Conservation (phyloP, 257 asterid species). For the Paraleonurus japonicus region DNA sequence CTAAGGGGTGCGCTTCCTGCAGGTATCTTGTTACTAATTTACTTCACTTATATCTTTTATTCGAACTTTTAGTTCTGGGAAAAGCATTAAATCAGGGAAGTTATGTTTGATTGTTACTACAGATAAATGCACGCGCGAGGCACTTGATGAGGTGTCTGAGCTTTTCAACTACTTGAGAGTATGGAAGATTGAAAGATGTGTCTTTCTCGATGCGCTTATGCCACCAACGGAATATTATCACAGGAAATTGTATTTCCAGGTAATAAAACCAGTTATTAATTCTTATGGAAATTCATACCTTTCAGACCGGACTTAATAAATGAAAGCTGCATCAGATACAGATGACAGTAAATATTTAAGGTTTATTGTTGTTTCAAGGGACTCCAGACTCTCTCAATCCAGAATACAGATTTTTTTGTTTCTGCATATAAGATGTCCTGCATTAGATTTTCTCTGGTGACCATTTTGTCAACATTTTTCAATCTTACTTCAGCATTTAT, state of each 20-base stretch:
- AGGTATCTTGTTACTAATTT: conserved; percentile 47
- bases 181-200: conserved; percentile 68
- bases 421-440: neutral
- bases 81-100: conserved; percentile 6
- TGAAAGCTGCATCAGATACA: neutral
- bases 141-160: conserved; percentile 89
- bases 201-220: conserved; percentile 85
- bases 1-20: conserved; percentile 96
- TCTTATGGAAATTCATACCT: conserved; percentile 5
- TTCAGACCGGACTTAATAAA: neutral
- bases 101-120: conserved; percentile 34
- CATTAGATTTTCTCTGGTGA: neutral
- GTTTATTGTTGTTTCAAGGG: neutral
- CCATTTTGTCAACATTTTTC: neutral
- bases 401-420: neutral
- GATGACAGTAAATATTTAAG: neutral
- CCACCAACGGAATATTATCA: conserved; percentile 90
- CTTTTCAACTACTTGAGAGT: conserved; percentile 75
- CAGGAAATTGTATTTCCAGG: conserved; percentile 91
- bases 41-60: neutral
- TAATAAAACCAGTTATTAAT: conserved; percentile 29
- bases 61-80: conserved; percentile 14
- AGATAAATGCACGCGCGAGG: conserved; percentile 81
- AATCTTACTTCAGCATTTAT: neutral
- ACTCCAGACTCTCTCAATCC: neutral